These are phyloP conservation scores for Bipolaris gigantea DNA, from an alignment of 2,329 filamentous ascomycete species.

Conservation along the genomic window DNA sequence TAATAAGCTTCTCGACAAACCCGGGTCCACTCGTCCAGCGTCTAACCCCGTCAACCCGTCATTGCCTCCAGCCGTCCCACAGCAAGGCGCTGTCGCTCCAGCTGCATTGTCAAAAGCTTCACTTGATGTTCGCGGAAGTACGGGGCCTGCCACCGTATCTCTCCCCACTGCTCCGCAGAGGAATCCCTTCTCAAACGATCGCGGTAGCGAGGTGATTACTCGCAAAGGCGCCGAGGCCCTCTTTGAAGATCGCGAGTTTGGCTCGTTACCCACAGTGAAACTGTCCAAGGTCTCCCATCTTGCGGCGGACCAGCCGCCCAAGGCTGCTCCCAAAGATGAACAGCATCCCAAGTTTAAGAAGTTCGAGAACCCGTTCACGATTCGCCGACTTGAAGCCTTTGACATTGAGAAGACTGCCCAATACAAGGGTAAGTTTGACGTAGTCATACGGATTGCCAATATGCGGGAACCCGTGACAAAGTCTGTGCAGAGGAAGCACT, in stretches of 20 bases:
- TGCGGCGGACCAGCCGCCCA: slow-evolving; percentile 36
- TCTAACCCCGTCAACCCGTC: slow-evolving; percentile 14
- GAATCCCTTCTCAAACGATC: slow-evolving; percentile 31
- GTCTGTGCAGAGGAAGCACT: slow-evolving; percentile 33
- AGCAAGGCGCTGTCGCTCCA: slow-evolving; percentile 57
- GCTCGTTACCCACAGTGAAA: slow-evolving; percentile 48
- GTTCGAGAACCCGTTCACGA: slow-evolving; percentile 35
- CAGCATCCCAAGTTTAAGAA: slow-evolving; percentile 26
- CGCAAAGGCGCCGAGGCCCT: slow-evolving; percentile 48
- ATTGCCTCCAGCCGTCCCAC: slow-evolving; percentile 42
- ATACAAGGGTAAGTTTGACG: slow-evolving; percentile 26
- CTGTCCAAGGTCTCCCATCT: slow-evolving; percentile 38
- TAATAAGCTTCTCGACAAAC: slow-evolving; percentile 73
- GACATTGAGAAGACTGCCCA: slow-evolving; percentile 31
- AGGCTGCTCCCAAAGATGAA: slow-evolving; percentile 28
- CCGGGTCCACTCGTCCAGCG: slow-evolving; percentile 43
- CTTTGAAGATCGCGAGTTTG: slow-evolving; percentile 53
- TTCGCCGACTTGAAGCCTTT: slow-evolving; percentile 28
- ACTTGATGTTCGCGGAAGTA: slow-evolving; percentile 54
- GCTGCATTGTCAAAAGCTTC: slow-evolving; percentile 66
- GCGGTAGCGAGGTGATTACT: slow-evolving; percentile 42
- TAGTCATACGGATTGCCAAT: slow-evolving; percentile 30
- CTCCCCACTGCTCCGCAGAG: slow-evolving; percentile 53
- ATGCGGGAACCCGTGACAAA: slow-evolving; percentile 35
- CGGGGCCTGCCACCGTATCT: slow-evolving; percentile 68